Evolutionary conservation across 2,329 filamentous ascomycete species (phyloP).

Genomic region (Fusarium beomiforme): DNA sequence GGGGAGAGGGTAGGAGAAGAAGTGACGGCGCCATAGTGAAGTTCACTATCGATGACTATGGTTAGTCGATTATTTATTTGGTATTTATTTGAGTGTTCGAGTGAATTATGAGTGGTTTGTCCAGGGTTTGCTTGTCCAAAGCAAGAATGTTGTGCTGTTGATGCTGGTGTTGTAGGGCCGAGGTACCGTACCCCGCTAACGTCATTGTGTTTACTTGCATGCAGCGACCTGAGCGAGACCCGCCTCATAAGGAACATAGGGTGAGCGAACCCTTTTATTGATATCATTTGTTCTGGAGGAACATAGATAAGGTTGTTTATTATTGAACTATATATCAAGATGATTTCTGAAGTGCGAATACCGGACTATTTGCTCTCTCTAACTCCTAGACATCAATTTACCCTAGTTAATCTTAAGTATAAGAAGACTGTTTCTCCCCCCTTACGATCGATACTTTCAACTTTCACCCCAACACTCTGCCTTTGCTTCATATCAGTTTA

Average conservation of each 20-base stretch:
- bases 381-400: not conserved
- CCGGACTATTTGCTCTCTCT: not conserved
- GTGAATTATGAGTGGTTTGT: rapidly evolving
- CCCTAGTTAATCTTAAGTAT: not conserved
- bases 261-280: rapidly evolving
- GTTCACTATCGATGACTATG: rapidly evolving
- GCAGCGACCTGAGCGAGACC: not conserved
- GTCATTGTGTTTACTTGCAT: not conserved
- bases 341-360: rapidly evolving
- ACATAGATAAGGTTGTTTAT: not conserved
- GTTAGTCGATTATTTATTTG: rapidly evolving
- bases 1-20: slow-evolving; percentile 72
- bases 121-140: not conserved
- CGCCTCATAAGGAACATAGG: not conserved
- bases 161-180: not conserved
- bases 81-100: rapidly evolving
- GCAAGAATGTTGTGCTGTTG: not conserved
- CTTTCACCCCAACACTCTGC: not conserved
- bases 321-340: too few species aligned
- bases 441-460: not conserved
- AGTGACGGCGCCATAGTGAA: slow-evolving; percentile 47
- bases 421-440: not conserved
- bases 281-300: rapidly evolving
- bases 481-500: rapidly evolving
- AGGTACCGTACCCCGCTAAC: slow-evolving; percentile 3